Percentiles rank a stretch among this genome's conserved stretches.
phyloP scores from a whole-genome alignment of 2,329 filamentous ascomycete species.

The Talaromyces verruculosus region DNA sequence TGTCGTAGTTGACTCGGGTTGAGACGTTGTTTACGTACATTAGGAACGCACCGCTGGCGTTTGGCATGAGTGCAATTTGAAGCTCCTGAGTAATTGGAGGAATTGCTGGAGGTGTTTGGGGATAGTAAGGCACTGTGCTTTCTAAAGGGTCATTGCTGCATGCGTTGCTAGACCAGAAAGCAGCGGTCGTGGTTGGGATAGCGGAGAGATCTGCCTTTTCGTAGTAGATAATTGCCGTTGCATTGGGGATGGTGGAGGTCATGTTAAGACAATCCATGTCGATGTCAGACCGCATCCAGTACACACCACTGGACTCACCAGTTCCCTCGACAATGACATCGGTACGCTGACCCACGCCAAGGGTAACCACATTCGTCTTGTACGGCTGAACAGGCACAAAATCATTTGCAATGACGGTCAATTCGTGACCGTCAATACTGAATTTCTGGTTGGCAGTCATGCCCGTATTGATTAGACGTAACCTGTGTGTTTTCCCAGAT shows the following conservation, averaged over 20 bases:
- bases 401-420: constrained; percentile 12
- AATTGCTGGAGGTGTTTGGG: constrained; percentile 21
- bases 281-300: constrained; percentile 10
- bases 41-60: background rate
- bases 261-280: constrained; percentile 1
- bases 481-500: background rate
- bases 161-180: background rate
- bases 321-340: constrained; percentile 11
- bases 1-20: background rate
- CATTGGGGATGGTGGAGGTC: background rate
- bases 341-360: constrained; percentile 2
- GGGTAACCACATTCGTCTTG: constrained; percentile 2
- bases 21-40: background rate
- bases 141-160: constrained; percentile 23
- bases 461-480: constrained; percentile 10
- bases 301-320: background rate
- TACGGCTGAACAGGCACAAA: constrained; percentile 6
- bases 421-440: constrained; percentile 2
- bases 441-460: background rate
- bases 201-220: background rate
- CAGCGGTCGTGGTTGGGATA: background rate
- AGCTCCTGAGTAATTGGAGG: background rate
- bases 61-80: background rate
- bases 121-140: constrained; percentile 27
- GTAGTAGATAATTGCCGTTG: constrained; percentile 1